phyloP scores from a whole-genome alignment of 768 basidiomycete species.

The Macrolepiota fuliginosa region DNA sequence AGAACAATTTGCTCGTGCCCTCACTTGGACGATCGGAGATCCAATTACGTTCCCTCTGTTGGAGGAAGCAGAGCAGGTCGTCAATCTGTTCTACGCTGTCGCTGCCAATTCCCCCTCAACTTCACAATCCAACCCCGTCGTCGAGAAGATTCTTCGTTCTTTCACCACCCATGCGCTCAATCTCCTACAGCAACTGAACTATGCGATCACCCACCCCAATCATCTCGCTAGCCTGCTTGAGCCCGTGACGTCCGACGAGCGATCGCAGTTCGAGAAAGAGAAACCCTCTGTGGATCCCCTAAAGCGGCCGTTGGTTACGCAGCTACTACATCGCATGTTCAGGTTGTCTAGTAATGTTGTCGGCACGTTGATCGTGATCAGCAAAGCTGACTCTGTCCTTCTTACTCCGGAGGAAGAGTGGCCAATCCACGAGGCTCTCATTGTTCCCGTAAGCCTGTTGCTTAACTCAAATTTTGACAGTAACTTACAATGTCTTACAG shows the following conservation, averaged over 20 bases:
- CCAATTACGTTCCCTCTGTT: slow-evolving; percentile 72
- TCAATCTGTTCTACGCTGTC: slow-evolving; percentile 75
- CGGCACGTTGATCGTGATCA: slow-evolving; percentile 66
- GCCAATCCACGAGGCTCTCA: slow-evolving; percentile 63
- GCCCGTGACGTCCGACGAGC: slow-evolving; percentile 75
- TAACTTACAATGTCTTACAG: slow-evolving; percentile 34
- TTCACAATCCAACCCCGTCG: slow-evolving; percentile 44
- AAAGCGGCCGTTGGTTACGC: slow-evolving; percentile 70
- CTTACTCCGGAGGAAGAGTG: slow-evolving; percentile 67
- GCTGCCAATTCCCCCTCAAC: slow-evolving; percentile 52
- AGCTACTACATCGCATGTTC: slow-evolving; percentile 71
- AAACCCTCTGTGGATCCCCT: slow-evolving; percentile 56
- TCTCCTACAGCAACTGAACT: slow-evolving; percentile 85
- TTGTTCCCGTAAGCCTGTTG: slow-evolving; percentile 66
- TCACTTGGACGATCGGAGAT: slow-evolving; percentile 83
- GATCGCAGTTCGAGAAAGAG: slow-evolving; percentile 65
- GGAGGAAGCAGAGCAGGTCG: slow-evolving; percentile 81
- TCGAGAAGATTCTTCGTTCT: slow-evolving; percentile 62
- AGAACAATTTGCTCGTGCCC: slow-evolving; percentile 70
- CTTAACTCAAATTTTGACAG: background rate
- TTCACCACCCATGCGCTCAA: slow-evolving; percentile 69
- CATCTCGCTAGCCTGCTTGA: slow-evolving; percentile 81
- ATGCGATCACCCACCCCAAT: slow-evolving; percentile 88
- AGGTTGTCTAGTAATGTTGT: slow-evolving; percentile 68
- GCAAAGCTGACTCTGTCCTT: slow-evolving; percentile 67